A percentile compares a stretch with the other conserved stretches of the same genome.
These are phyloP conservation scores for Candida succiphila DNA, from an alignment of 805 yeast species.

Conservation along the genomic window DNA sequence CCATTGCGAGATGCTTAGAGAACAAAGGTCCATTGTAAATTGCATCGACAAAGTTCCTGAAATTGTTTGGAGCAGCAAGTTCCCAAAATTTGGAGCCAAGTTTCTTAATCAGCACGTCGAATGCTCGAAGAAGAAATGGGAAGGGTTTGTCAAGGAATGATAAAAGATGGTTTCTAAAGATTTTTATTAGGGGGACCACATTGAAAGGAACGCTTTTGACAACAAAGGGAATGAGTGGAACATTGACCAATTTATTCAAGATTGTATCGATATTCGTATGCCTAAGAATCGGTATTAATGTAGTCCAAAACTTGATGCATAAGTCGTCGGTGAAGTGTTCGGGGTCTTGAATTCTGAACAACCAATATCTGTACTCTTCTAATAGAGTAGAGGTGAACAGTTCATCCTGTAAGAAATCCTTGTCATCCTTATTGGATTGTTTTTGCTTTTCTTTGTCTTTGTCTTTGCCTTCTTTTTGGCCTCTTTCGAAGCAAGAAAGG, in stretches of 20 bases:
- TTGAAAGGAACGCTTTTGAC: conserved; percentile 16
- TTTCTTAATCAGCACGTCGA: conserved; percentile 32
- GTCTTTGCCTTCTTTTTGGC: too few relatives aligned
- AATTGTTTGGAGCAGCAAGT: conserved; percentile 37
- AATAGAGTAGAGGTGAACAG: conserved; percentile 28
- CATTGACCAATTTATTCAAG: conserved; percentile 8
- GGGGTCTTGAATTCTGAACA: conserved; percentile 44
- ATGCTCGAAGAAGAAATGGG: conserved; percentile 45
- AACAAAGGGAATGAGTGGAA: conserved; percentile 11
- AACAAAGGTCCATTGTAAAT: conserved; percentile 46
- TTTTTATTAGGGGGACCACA: conserved; percentile 25
- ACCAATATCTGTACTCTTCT: conserved; percentile 47
- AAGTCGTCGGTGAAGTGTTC: conserved; percentile 30
- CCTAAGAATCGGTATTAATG: conserved; percentile 25
- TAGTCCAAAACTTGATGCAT: conserved; percentile 40
- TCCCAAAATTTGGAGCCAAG: conserved; percentile 45
- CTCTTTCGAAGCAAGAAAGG: conserved; percentile 16
- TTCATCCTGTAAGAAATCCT: background rate
- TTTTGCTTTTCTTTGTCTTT: too few relatives aligned
- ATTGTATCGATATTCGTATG: conserved; percentile 26
- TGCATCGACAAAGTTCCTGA: conserved; percentile 48
- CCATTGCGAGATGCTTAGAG: conserved; percentile 22
- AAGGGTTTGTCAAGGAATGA: conserved; percentile 38
- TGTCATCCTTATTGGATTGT: conserved; percentile 6
- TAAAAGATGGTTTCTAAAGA: conserved; percentile 42